Evolutionary conservation across 805 yeast genomes (phyloP), one percentile per base, ranked within the genome.

Genomic region (Ogataea pini): DNA sequence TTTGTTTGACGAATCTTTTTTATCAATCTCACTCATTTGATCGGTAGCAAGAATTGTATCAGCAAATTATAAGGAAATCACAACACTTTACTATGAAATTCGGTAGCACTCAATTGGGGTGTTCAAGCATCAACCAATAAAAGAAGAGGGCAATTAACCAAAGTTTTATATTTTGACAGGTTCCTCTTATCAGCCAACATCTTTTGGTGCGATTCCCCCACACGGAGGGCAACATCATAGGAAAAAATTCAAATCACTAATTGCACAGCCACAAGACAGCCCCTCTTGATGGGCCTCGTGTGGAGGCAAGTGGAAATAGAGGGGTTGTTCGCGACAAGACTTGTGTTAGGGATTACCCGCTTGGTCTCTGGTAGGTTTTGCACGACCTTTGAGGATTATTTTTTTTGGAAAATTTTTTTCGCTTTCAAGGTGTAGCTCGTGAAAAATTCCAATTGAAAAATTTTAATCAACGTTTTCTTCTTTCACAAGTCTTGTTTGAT

Each of bases 331-430:
- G 47, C 42, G 33, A 17, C 33, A 5, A 4, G 24, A n/a, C 14
- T 31, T 24, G 14, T 9, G 41, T 16, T 20, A 37, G 29, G 19
- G 29, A 39, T 49, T 49, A 49, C 53, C 53, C 53, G 53, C 47
- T 10, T 36, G 16, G n/a, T 20, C 36, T 41, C 39, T 31, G 27
- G 44, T 28, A 4, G 7, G n/a, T 10, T 14, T 28, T 12, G 33
- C 40, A 18, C 42, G 44, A 31, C 34, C 14, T 42, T 24, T 7
- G 7, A 7, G 27, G 27, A 24, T 7, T 24, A 7, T 24, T 24
- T 7, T 24, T 7, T 24, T 7, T 24, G 27, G 5, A 9, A 24
- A 24, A 24, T 7, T 24, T 24, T 24, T 24, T 24, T 24, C 27
- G 27, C 27, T 24, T 24, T 24, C 9, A 9, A 24, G 9, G 27